Conservation (phyloP, 805 yeast genomes). For the Ascoidea rubescens region DNA sequence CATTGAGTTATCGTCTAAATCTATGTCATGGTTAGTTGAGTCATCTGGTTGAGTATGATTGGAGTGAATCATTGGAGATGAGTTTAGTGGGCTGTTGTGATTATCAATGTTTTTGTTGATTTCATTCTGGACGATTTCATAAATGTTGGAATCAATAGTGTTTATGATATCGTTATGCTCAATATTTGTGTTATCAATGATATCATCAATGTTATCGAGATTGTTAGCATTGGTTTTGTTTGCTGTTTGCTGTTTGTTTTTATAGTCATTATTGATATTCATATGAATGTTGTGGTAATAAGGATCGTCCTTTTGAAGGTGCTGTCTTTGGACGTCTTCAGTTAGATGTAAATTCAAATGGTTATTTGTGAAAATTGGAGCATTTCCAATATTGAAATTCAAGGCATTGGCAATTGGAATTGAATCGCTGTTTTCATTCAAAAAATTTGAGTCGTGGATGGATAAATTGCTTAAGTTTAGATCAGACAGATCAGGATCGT, state of each 20-base stretch:
- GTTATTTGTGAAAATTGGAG: background rate
- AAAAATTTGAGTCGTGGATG: background rate
- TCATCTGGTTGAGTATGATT: no score
- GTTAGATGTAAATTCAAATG: background rate
- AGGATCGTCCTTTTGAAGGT: background rate
- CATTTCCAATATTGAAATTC: background rate
- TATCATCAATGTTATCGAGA: background rate
- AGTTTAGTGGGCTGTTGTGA: no score
- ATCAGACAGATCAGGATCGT: background rate
- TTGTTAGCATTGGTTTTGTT: background rate
- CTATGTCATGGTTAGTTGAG: background rate
- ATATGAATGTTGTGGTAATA: no score
- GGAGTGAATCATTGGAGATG: no score
- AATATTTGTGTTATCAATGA: background rate
- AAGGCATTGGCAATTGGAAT: background rate
- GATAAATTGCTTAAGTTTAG: background rate
- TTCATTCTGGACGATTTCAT: background rate
- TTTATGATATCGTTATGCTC: background rate
- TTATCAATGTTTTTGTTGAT: no score
- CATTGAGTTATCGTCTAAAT: background rate
- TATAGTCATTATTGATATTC: no score
- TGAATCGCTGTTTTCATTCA: background rate
- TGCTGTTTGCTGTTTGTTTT: background rate
- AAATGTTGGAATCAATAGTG: background rate
- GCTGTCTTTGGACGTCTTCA: background rate